A percentile compares a stretch with the other conserved stretches of the same genome.
Conservation (phyloP, 2,329 filamentous ascomycete genomes). For the Mariannaea sp. region DNA sequence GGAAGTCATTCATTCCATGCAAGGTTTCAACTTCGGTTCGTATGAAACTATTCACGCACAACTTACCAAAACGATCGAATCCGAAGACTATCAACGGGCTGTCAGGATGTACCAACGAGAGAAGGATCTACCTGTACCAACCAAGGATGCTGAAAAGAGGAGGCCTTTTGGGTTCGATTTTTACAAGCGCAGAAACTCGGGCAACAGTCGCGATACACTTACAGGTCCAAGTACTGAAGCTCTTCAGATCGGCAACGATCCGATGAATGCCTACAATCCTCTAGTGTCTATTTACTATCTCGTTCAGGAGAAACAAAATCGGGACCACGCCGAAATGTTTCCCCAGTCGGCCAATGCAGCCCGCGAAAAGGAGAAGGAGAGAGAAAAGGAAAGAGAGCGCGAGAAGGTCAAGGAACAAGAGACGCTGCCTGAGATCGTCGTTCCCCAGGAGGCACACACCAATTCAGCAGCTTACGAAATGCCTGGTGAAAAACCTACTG, state of each 20-base stretch:
- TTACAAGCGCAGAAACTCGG: slow-evolving; percentile 92
- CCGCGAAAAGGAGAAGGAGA: slow-evolving; percentile 42
- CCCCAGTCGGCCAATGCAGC: slow-evolving; percentile 53
- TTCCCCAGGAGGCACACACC: slow-evolving; percentile 87
- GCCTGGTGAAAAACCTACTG: slow-evolving; percentile 84
- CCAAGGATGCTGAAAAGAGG: slow-evolving; percentile 75
- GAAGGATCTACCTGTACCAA: slow-evolving; percentile 62
- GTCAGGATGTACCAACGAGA: slow-evolving; percentile 73
- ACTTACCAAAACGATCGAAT: slow-evolving; percentile 84
- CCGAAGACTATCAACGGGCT: slow-evolving; percentile 89
- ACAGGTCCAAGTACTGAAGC: slow-evolving; percentile 83
- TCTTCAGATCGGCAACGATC: slow-evolving; percentile 80
- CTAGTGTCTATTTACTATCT: slow-evolving; percentile 94
- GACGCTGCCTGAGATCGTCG: slow-evolving; percentile 71
- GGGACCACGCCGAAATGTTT: slow-evolving; percentile 59
- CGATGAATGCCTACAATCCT: slow-evolving; percentile 90
- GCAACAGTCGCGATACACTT: slow-evolving; percentile 85
- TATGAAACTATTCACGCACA: slow-evolving; percentile 82
- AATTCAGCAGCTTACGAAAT: slow-evolving; percentile 86
- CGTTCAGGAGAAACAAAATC: slow-evolving; percentile 90
- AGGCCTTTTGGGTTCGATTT: slow-evolving; percentile 92
- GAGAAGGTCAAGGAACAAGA: slow-evolving; percentile 48
- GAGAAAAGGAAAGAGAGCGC: slow-evolving; percentile 39
- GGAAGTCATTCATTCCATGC: slow-evolving; percentile 90
- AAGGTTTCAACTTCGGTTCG: slow-evolving; percentile 94